Evolutionary conservation across 805 yeast species (phyloP), one percentile per base, ranked within the genome.

Genomic region (Candida mattraensis): DNA sequence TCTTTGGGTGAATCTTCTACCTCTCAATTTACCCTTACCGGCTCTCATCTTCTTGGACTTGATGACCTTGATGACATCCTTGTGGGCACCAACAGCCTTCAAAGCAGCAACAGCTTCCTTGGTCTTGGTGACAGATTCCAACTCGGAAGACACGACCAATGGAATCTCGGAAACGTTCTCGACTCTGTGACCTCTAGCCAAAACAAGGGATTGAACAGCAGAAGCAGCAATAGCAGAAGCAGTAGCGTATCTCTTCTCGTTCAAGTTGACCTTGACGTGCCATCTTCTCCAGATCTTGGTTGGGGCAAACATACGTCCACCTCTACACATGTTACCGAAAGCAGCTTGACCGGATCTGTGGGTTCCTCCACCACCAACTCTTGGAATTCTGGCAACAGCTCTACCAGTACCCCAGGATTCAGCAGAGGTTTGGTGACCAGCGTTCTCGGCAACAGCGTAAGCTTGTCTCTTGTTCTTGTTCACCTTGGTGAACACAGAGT

Each of bases 361-460:
- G 72, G 99, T 93, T 86, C 99, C 99, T 71, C 95, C 89, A 80
- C 99, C 99, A 77, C 96, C 96, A 70, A 93, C 98, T 83, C 99
- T 89, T 80, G 99, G 99, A 73, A 93, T 91, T 83, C 99, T 91
- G 78, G 99, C 98, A 68, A 93, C 96, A 76, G 99, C 99, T 81
- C 99, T 89, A 82, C 99, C 99, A 63, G 99, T 93, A 88, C 99
- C 99, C 99, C 99, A 93, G 53, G 99, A 93, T 78, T 88, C 97
- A 71, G 99, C 99, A 52, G 98, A 91, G 75, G 97, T 89, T 80
- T 93, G 98, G 83, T 87, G 95, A 79, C 99, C 99, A 67, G 99
- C 99, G 78, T 88, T 86, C 70, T 82, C 88, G 62, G 98, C 83
- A 62, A 93, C 99, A 70, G 99, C 96, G 84, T 93, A 93, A 74